Conservation (phyloP, 805 yeast species). For the Scheffersomyces amazonensis region DNA sequence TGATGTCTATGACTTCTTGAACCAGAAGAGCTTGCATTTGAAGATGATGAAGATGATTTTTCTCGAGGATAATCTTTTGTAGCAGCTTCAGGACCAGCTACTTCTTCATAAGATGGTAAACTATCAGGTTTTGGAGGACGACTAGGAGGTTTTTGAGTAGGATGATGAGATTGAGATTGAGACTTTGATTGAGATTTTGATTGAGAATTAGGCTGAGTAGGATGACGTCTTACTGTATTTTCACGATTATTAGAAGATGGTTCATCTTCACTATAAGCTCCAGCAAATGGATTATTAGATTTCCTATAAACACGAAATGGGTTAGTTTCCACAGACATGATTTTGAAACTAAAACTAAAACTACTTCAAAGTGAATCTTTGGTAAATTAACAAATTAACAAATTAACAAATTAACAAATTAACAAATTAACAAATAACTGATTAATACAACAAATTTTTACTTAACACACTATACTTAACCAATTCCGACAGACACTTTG, state of each 20-base stretch:
- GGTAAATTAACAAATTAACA: too few species aligned
- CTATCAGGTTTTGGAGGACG: constrained; percentile 30
- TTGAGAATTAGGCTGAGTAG: constrained; percentile 3
- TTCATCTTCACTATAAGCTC: constrained; percentile 39
- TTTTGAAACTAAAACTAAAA: too few species aligned
- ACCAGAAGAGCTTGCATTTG: constrained; percentile 7
- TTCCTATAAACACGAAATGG: constrained; percentile 14
- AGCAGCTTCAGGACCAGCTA: constrained; percentile 47
- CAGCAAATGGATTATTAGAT: constrained; percentile 54
- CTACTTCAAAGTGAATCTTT: too few species aligned
- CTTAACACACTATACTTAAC: too few species aligned
- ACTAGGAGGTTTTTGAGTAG: constrained; percentile 14
- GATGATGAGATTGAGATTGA: constrained; percentile 1
- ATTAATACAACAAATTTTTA: too few species aligned
- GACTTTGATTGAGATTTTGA: constrained; percentile 1
- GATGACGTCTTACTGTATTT: constrained; percentile 30
- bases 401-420: too few species aligned
- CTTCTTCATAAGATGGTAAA: constrained; percentile 66
- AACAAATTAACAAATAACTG: too few species aligned
- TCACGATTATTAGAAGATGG: constrained; percentile 35
- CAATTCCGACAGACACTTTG: too few species aligned
- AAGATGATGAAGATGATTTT: constrained; percentile 29
- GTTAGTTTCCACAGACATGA: constrained; percentile 1
- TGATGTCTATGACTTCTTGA: constrained; percentile 7
- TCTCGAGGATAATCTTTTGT: constrained; percentile 53